Evolutionary conservation across 2,329 filamentous ascomycete species (phyloP).

Genomic region (Davidsoniella eucalypti): DNA sequence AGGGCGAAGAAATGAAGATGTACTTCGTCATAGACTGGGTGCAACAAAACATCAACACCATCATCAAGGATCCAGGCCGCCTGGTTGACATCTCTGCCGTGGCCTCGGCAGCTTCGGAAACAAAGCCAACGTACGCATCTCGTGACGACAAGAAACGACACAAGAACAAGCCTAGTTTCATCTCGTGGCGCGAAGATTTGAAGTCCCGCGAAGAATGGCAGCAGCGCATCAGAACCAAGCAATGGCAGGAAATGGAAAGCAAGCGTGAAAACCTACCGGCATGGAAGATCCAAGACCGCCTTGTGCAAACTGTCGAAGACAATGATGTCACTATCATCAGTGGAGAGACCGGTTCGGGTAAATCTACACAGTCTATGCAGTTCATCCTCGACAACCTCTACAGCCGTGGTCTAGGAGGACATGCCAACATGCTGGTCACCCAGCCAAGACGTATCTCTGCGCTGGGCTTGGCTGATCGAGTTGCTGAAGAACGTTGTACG

Average conservation of each 20-base stretch:
- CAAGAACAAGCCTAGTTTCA: conserved; percentile 6
- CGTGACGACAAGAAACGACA: conserved; percentile 17
- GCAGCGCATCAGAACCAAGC: conserved; percentile 40
- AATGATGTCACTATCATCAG: conserved; percentile 68
- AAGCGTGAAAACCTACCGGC: conserved; percentile 65
- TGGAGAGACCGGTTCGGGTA: conserved; percentile 20
- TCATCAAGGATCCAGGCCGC: conserved; percentile 70
- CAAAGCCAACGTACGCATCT: conserved; percentile 17
- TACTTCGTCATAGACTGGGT: conserved; percentile 87
- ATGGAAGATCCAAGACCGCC: conserved; percentile 64
- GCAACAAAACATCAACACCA: conserved; percentile 64
- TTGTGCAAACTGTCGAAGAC: conserved; percentile 56
- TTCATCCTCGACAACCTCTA: conserved; percentile 91
- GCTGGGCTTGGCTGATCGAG: conserved; percentile 80
- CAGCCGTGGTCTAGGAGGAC: conserved; percentile 52
- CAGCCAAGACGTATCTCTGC: conserved; percentile 91
- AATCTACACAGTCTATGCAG: conserved; percentile 64
- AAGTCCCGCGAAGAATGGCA: conserved; percentile 49
- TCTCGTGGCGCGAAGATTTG: conserved; percentile 24
- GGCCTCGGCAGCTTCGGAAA: conserved; percentile 47
- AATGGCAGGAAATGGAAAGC: conserved; percentile 55
- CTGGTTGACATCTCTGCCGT: conserved; percentile 73
- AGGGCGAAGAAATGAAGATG: conserved; percentile 75
- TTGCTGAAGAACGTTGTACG: conserved; percentile 78
- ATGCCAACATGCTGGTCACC: conserved; percentile 84